Evolutionary conservation across 768 basidiomycete species (phyloP).

Genomic region (Boletus vinaceobasis): DNA sequence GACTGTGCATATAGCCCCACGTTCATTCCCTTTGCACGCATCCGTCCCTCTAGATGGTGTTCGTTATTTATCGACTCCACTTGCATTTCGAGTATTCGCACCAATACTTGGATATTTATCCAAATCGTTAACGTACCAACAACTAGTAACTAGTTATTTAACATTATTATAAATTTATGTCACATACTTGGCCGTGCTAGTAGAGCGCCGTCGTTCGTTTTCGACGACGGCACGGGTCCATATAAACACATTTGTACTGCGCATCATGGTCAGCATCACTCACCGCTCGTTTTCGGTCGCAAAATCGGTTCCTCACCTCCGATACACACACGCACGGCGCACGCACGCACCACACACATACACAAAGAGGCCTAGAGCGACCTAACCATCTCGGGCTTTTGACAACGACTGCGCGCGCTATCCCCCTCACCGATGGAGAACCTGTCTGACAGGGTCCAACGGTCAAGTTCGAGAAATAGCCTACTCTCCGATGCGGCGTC

Average conservation of each 20-base stretch:
- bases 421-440: background rate
- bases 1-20: background rate
- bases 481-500: conserved; percentile 10
- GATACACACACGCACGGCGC: background rate
- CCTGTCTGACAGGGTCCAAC: background rate
- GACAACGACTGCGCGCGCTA: conserved; percentile 16
- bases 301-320: background rate
- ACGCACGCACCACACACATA: background rate
- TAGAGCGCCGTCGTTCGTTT: no score
- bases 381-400: conserved; percentile 8
- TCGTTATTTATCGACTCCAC: conserved; percentile 15
- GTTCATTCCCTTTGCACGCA: background rate
- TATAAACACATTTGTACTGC: background rate
- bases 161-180: background rate
- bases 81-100: conserved; percentile 15
- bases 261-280: no score
- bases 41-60: background rate
- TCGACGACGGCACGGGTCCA: background rate
- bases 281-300: background rate
- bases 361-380: background rate
- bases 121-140: background rate
- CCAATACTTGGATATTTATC: background rate
- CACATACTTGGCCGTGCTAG: no score
- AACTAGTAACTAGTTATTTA: no score
- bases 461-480: conserved; percentile 9